phyloP scores from a whole-genome alignment of 2,329 filamentous ascomycete species.

The Knufia fluminis region DNA sequence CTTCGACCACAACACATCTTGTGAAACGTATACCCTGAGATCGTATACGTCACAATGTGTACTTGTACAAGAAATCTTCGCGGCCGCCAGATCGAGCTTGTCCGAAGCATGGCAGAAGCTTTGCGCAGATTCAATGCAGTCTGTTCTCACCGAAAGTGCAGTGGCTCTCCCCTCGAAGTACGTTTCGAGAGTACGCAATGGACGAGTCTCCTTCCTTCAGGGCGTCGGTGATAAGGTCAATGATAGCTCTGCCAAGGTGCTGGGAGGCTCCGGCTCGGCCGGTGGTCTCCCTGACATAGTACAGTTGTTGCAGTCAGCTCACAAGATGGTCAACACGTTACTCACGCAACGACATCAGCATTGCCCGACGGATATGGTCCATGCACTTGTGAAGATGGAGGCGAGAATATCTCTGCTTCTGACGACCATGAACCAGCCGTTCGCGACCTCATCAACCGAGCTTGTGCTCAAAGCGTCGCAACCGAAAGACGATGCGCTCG shows the following conservation, averaged over 20 bases:
- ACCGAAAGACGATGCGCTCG: conserved; percentile 15
- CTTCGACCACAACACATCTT: background rate
- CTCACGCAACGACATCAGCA: background rate
- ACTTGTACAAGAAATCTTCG: conserved; percentile 6
- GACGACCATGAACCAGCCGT: conserved; percentile 16
- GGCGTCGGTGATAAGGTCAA: background rate
- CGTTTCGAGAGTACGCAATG: conserved; percentile 42
- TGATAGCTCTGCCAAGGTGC: background rate
- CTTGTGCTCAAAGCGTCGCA: conserved; percentile 16
- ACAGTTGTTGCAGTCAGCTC: background rate
- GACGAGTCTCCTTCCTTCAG: conserved; percentile 20
- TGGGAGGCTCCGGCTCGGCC: background rate
- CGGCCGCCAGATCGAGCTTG: background rate
- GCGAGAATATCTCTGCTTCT: conserved; percentile 19
- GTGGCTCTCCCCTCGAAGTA: conserved; percentile 53
- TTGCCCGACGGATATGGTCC: conserved; percentile 15
- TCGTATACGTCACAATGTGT: background rate
- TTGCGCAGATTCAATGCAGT: conserved; percentile 62
- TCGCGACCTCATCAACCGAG: conserved; percentile 14
- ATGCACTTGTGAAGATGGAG: conserved; percentile 16
- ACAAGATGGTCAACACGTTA: background rate
- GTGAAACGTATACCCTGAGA: background rate
- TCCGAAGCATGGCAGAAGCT: conserved; percentile 28
- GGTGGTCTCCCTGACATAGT: background rate
- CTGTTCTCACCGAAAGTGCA: conserved; percentile 83